Conservation (phyloP, 805 yeast species). For the Alloascoidea hylecoeti region DNA sequence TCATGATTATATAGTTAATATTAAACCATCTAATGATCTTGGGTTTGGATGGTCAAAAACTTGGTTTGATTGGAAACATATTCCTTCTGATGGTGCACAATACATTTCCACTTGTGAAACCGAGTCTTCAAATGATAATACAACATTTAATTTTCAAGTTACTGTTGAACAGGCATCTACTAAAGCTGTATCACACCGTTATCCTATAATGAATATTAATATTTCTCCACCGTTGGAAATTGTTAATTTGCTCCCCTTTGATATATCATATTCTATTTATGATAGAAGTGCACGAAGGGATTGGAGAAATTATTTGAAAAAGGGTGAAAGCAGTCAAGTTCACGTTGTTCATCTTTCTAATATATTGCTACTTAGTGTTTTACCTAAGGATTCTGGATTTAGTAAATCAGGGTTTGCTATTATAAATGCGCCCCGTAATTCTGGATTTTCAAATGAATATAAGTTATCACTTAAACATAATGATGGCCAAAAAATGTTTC, state of each 20-base stretch:
- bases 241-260: constrained; percentile 77
- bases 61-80: constrained; percentile 48
- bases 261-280: constrained; percentile 57
- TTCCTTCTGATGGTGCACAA: constrained; percentile 28
- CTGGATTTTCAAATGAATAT: constrained; percentile 43
- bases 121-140: constrained; percentile 19
- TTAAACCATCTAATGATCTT: constrained; percentile 47
- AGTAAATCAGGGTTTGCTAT: constrained; percentile 61
- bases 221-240: constrained; percentile 79
- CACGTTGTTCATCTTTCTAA: constrained; percentile 71
- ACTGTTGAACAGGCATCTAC: constrained; percentile 46
- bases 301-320: constrained; percentile 45
- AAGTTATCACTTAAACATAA: constrained; percentile 35
- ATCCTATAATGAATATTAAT: constrained; percentile 71
- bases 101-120: constrained; percentile 48
- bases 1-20: constrained; percentile 36
- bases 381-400: constrained; percentile 48
- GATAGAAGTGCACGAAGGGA: constrained; percentile 60
- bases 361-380: constrained; percentile 56
- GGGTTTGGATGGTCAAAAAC: constrained; percentile 58
- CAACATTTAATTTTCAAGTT: constrained; percentile 55
- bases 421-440: constrained; percentile 34
- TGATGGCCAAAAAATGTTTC: constrained; percentile 53
- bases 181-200: constrained; percentile 62
- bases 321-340: constrained; percentile 57